Base-by-base conservation (phyloP, 140 eudicot genomes). In the Flaveria floridana region DNA sequence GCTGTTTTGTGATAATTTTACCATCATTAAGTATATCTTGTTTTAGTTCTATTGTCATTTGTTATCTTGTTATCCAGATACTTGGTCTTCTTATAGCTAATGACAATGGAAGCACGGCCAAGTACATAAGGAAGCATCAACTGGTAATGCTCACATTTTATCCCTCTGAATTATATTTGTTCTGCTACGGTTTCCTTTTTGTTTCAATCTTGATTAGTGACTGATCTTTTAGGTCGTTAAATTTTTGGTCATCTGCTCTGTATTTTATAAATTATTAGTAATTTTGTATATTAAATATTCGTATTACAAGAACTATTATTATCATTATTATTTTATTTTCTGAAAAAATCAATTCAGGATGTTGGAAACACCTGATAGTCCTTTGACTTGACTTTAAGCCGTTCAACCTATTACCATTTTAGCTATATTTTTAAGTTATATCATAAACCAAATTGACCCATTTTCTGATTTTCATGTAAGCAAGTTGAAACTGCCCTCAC, bases 51-150 rank as follows among this genome's bases (percentile, higher is more conserved):
- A 41, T 42, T 44, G 14, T 56, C 67, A 7, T 68, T 30, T 48
- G 71, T 62, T 73, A 7, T 58, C 34, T 75, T 70, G 30, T 28
- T 85, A 21, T 74, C 59, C 92, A 94, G 99, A 88, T 94, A 76
- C 97, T 94, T 78, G 90, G 96, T 73, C 97, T 94, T 85, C 96
- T 94, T 73, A 56, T 94, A 82, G 89, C 71, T 70, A 90, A 85
- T 87, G 99, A 94, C 79, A 87, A 85, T 85, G 99, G 99, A 53
- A 85, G 95, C 95, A 88, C 96, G n/a, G 86, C 96, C 64, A 94
- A 87, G 86, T 94, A 94, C 79, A 88, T 94, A 65, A 85, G 90
- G 65, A 88, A 84, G 75, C 96, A 94, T 78, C 96, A 86, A 28
- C 82, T 94, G 95, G 99, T 94, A 86, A 70, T 59, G 25, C 61